These are phyloP conservation scores for Tricholoma hemisulphureum DNA, from an alignment of 768 basidiomycete species.

Conservation along the genomic window DNA sequence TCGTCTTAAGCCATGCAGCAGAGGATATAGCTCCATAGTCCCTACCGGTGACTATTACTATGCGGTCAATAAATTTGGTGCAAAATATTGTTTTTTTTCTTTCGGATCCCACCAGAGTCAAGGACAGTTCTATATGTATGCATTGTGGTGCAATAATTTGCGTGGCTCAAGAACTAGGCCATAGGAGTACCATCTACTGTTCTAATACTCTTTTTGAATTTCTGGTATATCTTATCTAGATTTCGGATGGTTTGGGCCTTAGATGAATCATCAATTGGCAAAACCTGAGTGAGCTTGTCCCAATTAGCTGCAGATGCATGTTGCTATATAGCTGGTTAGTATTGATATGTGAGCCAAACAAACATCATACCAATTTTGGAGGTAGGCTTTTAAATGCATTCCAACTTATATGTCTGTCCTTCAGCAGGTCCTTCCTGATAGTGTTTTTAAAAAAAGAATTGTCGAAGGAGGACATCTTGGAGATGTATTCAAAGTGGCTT, in stretches of 20 bases:
- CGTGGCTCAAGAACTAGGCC: too few species aligned
- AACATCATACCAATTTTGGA: background rate
- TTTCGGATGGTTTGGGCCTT: background rate
- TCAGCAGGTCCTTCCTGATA: background rate
- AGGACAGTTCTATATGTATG: too few species aligned
- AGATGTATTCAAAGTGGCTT: background rate
- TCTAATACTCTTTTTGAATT: background rate
- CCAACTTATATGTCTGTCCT: background rate
- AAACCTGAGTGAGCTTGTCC: background rate
- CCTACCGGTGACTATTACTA: too few species aligned
- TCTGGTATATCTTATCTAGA: background rate
- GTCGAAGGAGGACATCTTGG: background rate
- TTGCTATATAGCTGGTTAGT: background rate
- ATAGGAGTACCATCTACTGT: too few species aligned
- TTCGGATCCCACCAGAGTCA: too few species aligned
- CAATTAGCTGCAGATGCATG: background rate
- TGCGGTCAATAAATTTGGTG: too few species aligned
- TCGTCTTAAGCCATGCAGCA: too few species aligned
- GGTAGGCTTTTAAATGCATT: background rate
- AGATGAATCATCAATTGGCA: background rate
- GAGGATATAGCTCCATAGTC: too few species aligned
- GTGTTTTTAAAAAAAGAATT: background rate
- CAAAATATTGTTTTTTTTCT: too few species aligned
- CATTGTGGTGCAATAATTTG: too few species aligned
- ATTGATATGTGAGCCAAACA: background rate